A percentile compares a stretch with the other conserved stretches of the same genome.
Evolutionary conservation across 2,329 filamentous ascomycete genomes (phyloP).

Genomic region (Hymenoscyphus scutula): DNA sequence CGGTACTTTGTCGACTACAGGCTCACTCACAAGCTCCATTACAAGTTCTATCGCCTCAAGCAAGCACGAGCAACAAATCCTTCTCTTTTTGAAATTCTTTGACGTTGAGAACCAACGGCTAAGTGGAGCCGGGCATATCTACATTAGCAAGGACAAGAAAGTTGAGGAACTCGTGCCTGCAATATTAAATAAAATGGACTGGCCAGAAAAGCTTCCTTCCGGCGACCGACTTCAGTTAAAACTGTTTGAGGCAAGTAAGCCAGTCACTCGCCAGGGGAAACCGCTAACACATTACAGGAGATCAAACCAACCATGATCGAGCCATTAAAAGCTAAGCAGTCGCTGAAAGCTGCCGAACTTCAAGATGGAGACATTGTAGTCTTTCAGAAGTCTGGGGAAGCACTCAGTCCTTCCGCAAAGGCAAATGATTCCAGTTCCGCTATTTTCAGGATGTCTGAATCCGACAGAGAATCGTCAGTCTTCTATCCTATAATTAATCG

Average conservation of each 20-base stretch:
- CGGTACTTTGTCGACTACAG: neutral
- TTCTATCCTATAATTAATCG: slow-evolving; percentile 20
- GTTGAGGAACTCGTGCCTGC: slow-evolving; percentile 77
- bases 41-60: neutral
- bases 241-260: slow-evolving; percentile 68
- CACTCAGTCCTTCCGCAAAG: slow-evolving; percentile 20
- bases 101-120: slow-evolving; percentile 74
- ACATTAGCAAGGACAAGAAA: slow-evolving; percentile 83
- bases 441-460: slow-evolving; percentile 36
- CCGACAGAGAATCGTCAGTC: slow-evolving; percentile 25
- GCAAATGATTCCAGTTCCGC: neutral
- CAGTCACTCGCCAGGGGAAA: neutral
- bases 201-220: slow-evolving; percentile 70
- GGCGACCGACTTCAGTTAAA: slow-evolving; percentile 60
- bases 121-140: slow-evolving; percentile 76
- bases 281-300: slow-evolving; percentile 52
- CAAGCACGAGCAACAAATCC: slow-evolving; percentile 56
- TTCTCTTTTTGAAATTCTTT: slow-evolving; percentile 92
- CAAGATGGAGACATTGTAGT: slow-evolving; percentile 97
- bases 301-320: slow-evolving; percentile 99
- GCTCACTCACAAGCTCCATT: neutral
- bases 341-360: slow-evolving; percentile 85
- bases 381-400: slow-evolving; percentile 64
- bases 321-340: slow-evolving; percentile 84
- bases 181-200: slow-evolving; percentile 81